Percentiles rank a stretch among this genome's conserved stretches.
These are phyloP conservation scores for Metrosideros polymorpha DNA, from an alignment of 441 rosid genomes.

Conservation along the genomic window DNA sequence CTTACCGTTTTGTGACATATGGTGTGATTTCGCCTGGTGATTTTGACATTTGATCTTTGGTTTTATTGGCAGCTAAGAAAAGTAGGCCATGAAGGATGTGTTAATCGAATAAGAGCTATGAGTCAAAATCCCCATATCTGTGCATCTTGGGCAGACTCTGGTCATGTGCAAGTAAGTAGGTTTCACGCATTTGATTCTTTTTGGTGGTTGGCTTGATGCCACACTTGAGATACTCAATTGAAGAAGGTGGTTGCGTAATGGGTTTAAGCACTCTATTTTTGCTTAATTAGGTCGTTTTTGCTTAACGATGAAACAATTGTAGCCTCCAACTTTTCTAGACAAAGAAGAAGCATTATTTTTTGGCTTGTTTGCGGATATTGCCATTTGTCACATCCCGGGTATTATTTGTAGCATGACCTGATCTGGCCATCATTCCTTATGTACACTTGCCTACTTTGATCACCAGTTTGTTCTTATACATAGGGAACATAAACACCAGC, in stretches of 20 bases:
- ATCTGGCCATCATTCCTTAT: not conserved
- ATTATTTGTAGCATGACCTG: not conserved
- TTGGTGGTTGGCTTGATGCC: not conserved
- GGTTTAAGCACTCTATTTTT: not conserved
- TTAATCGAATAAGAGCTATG: slow-evolving; percentile 96
- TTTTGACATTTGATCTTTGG: not conserved
- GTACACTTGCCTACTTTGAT: not conserved
- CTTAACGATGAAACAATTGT: not conserved
- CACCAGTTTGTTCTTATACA: not conserved
- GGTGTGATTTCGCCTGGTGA: not conserved
- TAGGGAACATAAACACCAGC: not conserved
- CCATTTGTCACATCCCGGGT: not conserved
- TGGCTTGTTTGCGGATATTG: not conserved
- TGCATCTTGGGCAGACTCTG: slow-evolving; percentile 92
- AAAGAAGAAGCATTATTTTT: not conserved
- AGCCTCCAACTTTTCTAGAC: not conserved
- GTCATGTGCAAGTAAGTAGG: slow-evolving; percentile 72
- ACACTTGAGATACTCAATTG: not conserved
- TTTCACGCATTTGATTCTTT: not conserved
- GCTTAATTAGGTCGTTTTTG: not conserved
- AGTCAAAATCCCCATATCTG: slow-evolving; percentile 79
- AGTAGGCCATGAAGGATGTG: slow-evolving; percentile 77
- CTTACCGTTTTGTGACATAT: not conserved
- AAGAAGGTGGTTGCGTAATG: not conserved
- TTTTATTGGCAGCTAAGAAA: slow-evolving; percentile 47